A percentile compares a stretch with the other conserved stretches of the same genome.
Evolutionary conservation across 2,329 filamentous ascomycete species (phyloP).

Genomic region (Aschersonia sp.): DNA sequence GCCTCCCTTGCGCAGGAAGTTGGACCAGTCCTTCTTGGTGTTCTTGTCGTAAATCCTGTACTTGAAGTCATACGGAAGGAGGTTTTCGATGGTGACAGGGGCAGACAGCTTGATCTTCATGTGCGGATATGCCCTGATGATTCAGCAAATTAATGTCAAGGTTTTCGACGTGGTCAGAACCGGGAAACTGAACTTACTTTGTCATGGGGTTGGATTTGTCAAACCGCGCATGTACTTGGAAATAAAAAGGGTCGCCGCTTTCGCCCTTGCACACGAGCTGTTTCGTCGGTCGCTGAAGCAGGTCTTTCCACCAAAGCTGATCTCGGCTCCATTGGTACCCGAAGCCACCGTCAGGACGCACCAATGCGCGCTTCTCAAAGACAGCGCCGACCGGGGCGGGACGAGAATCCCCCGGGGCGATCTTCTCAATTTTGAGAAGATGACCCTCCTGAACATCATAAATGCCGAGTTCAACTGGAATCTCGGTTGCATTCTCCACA

Average conservation of each 20-base stretch:
- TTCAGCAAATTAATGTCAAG: neutral
- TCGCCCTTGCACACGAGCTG: constrained; percentile 85
- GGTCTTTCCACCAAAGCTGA: constrained; percentile 80
- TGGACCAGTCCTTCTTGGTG: constrained; percentile 97
- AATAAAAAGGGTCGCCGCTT: constrained; percentile 82
- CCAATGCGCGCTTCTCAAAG: constrained; percentile 73
- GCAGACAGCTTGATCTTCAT: constrained; percentile 89
- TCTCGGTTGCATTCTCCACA: constrained; percentile 92
- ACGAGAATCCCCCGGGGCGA: constrained; percentile 76
- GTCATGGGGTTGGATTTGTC: constrained; percentile 74
- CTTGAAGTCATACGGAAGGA: constrained; percentile 96
- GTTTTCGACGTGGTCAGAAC: neutral
- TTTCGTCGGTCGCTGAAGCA: constrained; percentile 69
- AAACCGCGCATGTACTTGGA: constrained; percentile 80
- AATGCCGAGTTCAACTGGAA: constrained; percentile 84
- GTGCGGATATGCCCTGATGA: constrained; percentile 63
- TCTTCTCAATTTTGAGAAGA: constrained; percentile 94
- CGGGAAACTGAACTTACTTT: constrained; percentile 31
- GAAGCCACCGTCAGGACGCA: constrained; percentile 89
- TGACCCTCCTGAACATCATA: constrained; percentile 79
- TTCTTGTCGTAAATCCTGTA: constrained; percentile 98
- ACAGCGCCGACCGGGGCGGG: constrained; percentile 87
- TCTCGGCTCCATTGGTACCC: constrained; percentile 93
- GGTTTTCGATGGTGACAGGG: constrained; percentile 84
- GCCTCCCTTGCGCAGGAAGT: constrained; percentile 91